Evolutionary conservation across 1,284 basidiomycete genomes (phyloP).

Genomic region (Exobasidium rhododendri): DNA sequence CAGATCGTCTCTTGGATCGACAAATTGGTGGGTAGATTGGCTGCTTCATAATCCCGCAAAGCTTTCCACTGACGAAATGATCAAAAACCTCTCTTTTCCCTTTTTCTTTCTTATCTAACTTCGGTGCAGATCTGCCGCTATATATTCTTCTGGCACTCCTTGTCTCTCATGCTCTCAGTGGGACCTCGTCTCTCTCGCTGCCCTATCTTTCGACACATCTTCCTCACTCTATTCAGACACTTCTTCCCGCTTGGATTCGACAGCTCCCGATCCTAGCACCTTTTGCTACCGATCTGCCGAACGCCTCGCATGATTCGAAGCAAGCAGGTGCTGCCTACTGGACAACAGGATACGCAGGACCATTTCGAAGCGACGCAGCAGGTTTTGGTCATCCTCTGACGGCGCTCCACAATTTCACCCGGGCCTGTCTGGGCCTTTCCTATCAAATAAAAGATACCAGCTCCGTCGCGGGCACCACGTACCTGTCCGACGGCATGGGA

Average conservation of each 20-base stretch:
- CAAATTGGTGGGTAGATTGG: constrained; percentile 9
- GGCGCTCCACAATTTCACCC: constrained; percentile 42
- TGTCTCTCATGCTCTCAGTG: constrained; percentile 40
- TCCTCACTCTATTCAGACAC: constrained; percentile 27
- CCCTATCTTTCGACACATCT: constrained; percentile 36
- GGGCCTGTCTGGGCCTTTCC: constrained; percentile 35
- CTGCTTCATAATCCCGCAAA: neutral
- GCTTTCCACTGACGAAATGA: too few relatives aligned
- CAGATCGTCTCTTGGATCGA: constrained; percentile 8
- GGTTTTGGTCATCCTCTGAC: constrained; percentile 45
- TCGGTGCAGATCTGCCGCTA: constrained; percentile 19
- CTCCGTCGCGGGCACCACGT: neutral
- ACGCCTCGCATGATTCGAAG: constrained; percentile 32
- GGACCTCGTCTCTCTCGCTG: constrained; percentile 37
- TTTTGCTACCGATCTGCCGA: constrained; percentile 39
- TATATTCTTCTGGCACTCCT: constrained; percentile 33
- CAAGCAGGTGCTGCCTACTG: constrained; percentile 18
- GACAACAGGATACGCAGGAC: constrained; percentile 23
- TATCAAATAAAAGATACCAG: constrained; percentile 15
- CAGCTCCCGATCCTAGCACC: constrained; percentile 29
- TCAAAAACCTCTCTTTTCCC: too few relatives aligned
- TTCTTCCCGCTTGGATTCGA: constrained; percentile 38
- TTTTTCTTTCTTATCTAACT: neutral
- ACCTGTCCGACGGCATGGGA: neutral
- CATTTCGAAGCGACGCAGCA: constrained; percentile 41